These are phyloP conservation scores for Alliaria petiolata DNA, from an alignment of 345 rosid species.

Conservation along the genomic window DNA sequence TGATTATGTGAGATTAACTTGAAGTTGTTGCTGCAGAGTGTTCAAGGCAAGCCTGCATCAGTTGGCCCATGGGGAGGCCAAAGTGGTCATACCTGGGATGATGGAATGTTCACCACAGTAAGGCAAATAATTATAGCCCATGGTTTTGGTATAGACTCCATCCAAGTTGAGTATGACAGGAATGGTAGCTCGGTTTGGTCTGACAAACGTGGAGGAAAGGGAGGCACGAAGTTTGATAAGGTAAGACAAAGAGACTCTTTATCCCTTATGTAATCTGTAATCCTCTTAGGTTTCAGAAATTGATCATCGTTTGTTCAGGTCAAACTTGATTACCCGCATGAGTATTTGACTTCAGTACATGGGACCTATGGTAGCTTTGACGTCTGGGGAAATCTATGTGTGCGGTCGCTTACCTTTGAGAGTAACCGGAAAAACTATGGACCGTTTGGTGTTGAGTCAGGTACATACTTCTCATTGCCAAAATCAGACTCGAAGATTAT, in stretches of 20 bases:
- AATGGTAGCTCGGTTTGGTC: conserved; percentile 71
- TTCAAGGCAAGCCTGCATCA: conserved; percentile 45
- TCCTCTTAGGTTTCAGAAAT: not conserved
- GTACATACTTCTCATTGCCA: conserved; percentile 59
- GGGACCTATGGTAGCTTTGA: conserved; percentile 62
- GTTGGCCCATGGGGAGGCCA: conserved; percentile 93
- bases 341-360: conserved; percentile 57
- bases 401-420: conserved; percentile 67
- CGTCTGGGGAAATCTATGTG: conserved; percentile 39
- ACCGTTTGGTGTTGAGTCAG: conserved; percentile 77
- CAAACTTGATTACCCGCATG: conserved; percentile 67
- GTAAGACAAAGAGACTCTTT: conserved; percentile 29
- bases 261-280: not conserved
- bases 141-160: conserved; percentile 60
- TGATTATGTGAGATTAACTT: conserved; percentile 9
- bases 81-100: conserved; percentile 67
- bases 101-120: conserved; percentile 56
- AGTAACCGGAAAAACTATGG: conserved; percentile 73
- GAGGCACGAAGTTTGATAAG: conserved; percentile 56
- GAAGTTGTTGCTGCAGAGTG: conserved; percentile 40
- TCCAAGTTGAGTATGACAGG: conserved; percentile 71
- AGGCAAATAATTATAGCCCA: conserved; percentile 65
- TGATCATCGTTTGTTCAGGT: conserved; percentile 40
- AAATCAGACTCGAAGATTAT: conserved; percentile 55
- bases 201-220: conserved; percentile 73